A percentile compares a stretch with the other conserved stretches of the same genome.
Conservation (phyloP, 2,329 filamentous ascomycete genomes). For the Coleophoma cylindrospora region DNA sequence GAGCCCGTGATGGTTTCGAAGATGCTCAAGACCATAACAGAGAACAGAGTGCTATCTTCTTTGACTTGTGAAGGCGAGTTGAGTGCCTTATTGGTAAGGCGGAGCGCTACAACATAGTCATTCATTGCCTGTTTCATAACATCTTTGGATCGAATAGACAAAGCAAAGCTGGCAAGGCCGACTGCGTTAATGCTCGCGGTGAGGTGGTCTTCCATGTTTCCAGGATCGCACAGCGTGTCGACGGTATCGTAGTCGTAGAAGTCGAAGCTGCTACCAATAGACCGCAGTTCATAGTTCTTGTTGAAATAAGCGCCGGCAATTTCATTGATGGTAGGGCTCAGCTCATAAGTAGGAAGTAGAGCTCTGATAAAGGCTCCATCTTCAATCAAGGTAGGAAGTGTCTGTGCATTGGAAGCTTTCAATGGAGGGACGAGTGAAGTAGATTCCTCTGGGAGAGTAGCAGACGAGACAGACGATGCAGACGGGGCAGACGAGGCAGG, state of each 20-base stretch:
- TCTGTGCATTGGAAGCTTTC: neutral
- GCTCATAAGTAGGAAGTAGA: neutral
- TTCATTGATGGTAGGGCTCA: conserved; percentile 1
- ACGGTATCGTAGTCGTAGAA: conserved; percentile 35
- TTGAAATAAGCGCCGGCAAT: conserved; percentile 1
- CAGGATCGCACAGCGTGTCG: neutral
- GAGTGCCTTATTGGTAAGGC: conserved; percentile 43
- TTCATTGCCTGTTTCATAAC: conserved; percentile 38
- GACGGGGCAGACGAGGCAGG: neutral
- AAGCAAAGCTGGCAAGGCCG: conserved; percentile 35
- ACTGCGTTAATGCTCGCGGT: conserved; percentile 45
- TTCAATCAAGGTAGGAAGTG: neutral
- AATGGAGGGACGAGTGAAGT: neutral
- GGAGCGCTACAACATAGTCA: conserved; percentile 43
- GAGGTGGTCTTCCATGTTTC: conserved; percentile 36
- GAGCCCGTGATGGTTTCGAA: conserved; percentile 46
- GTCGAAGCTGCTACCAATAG: conserved; percentile 37
- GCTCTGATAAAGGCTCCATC: neutral
- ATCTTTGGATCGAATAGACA: neutral
- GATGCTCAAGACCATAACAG: conserved; percentile 45
- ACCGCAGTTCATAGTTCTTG: conserved; percentile 3
- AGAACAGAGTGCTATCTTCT: conserved; percentile 48
- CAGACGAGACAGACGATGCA: neutral
- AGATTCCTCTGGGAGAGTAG: neutral
- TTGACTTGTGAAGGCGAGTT: conserved; percentile 36